These are phyloP conservation scores for Panus rudis DNA, from an alignment of 768 basidiomycete species.

Conservation along the genomic window DNA sequence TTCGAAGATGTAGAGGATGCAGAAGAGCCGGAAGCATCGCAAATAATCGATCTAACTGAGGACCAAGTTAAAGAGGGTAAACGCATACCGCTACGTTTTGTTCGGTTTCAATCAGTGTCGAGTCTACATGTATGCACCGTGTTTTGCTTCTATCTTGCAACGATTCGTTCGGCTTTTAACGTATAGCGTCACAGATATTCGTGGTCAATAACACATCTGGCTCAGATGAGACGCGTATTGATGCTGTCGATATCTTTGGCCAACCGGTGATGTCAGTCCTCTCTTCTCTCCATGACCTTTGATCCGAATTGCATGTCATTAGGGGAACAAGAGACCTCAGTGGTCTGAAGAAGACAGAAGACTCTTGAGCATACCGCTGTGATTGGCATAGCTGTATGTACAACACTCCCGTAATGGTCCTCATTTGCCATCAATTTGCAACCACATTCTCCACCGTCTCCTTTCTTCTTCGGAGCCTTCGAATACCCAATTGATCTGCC, in stretches of 20 bases:
- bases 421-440: conserved; percentile 69
- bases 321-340: conserved; percentile 22
- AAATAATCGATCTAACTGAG: conserved; percentile 46
- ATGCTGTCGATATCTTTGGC: conserved; percentile 61
- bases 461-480: conserved; percentile 68
- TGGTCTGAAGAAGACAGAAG: conserved; percentile 20
- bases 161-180: neutral
- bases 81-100: conserved; percentile 48
- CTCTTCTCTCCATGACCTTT: neutral
- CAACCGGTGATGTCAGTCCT: conserved; percentile 45
- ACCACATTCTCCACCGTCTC: conserved; percentile 76
- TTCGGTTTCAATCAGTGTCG: conserved; percentile 64
- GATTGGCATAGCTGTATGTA: neutral
- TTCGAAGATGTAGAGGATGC: conserved; percentile 62
- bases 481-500: conserved; percentile 74
- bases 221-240: conserved; percentile 60
- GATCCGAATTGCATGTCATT: neutral
- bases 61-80: conserved; percentile 43
- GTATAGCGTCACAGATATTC: conserved; percentile 44
- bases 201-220: conserved; percentile 54
- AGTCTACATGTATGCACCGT: conserved; percentile 53
- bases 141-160: neutral
- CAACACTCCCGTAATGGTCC: too few relatives aligned
- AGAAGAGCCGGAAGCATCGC: conserved; percentile 42
- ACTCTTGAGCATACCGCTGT: too few relatives aligned